Evolutionary conservation across 2,329 filamentous ascomycete genomes (phyloP), one percentile per base, ranked within the genome.

Genomic region (Pyricularia sp.): DNA sequence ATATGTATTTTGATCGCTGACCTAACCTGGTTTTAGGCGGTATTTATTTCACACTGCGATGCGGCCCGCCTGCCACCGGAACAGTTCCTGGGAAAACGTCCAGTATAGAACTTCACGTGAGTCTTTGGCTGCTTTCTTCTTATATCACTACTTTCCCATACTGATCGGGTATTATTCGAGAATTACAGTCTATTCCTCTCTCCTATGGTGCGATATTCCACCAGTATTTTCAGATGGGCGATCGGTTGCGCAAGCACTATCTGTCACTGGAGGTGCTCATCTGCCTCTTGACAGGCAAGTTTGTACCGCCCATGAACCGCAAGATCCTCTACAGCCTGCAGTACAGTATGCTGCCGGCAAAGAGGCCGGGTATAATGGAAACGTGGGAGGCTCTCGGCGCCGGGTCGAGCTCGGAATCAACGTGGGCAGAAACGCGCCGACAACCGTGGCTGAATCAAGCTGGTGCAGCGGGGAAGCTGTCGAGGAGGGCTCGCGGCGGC

Each of bases 291-390:
- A 97, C 93, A 0, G 95, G 95, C 70, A 92, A 91, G 71, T 97
- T 97, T 72, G 93, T 98, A 1, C 95, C 94, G 14, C 94, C 96
- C 0, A 96, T 99, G 66, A 94, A 97, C 77, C 88, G 96, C 68
- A 94, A 94, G 76, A 96, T 95, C 76, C 84, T 99, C 67, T 99
- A 99, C 80, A 96, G 93, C 73, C 83, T 99, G 74, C 95, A 99
- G 80, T 99, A 99, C 79, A 97, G 93, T 81, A 98, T 98, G 93
- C 84, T 99, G 59, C 96, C 96, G 0, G 91, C 92, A 9, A 86
- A 87, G 68, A 84, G 96, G 64, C 91, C 92, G 0, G 89, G 90
- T 2, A 91, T 98, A 69, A 83, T 86, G 74, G 93, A 97, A 76
- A 90, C 98, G 77, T 99, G 96, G 95, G 83, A 85, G 63, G 85